Conservation (phyloP, 2,329 filamentous ascomycete species). For the Talaromyces verruculosus region DNA sequence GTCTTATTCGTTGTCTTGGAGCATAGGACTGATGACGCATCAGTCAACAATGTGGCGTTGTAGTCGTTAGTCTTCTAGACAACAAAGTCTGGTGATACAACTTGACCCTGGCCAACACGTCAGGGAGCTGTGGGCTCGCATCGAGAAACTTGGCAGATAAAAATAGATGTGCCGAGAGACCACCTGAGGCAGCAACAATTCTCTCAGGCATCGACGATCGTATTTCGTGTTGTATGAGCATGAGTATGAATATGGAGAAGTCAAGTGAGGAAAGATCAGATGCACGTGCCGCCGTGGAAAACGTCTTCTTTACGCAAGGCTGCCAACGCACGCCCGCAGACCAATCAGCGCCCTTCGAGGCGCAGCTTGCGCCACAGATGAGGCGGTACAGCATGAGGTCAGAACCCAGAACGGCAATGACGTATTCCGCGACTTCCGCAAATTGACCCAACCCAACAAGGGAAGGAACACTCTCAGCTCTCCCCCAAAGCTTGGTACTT, state of each 20-base stretch:
- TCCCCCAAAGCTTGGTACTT: not conserved
- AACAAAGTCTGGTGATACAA: not conserved
- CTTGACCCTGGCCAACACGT: not conserved
- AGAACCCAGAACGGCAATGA: slow-evolving; percentile 6
- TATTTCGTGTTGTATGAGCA: not conserved
- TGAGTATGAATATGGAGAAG: too few species aligned
- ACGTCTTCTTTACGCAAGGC: slow-evolving; percentile 18
- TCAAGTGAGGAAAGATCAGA: not conserved
- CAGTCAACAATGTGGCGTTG: not conserved
- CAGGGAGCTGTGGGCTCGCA: not conserved
- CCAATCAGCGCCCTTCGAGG: slow-evolving; percentile 11
- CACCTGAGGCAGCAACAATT: not conserved
- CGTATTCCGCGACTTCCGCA: slow-evolving; percentile 18
- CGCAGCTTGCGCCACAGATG: slow-evolving; percentile 16
- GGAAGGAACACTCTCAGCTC: slow-evolving; percentile 2
- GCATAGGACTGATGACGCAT: not conserved
- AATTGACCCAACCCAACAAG: not conserved
- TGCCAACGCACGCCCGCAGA: not conserved
- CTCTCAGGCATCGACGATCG: not conserved
- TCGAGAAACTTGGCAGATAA: slow-evolving; percentile 1
- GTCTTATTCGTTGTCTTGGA: not conserved
- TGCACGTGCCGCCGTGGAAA: slow-evolving; percentile 2
- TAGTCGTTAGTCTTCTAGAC: not conserved
- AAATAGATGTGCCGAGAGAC: not conserved
- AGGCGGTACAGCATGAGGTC: slow-evolving; percentile 15